Percentiles rank a stretch among this genome's conserved stretches.
Conservation (phyloP, 2,329 filamentous ascomycete genomes). For the Parastagonospora nodorum region DNA sequence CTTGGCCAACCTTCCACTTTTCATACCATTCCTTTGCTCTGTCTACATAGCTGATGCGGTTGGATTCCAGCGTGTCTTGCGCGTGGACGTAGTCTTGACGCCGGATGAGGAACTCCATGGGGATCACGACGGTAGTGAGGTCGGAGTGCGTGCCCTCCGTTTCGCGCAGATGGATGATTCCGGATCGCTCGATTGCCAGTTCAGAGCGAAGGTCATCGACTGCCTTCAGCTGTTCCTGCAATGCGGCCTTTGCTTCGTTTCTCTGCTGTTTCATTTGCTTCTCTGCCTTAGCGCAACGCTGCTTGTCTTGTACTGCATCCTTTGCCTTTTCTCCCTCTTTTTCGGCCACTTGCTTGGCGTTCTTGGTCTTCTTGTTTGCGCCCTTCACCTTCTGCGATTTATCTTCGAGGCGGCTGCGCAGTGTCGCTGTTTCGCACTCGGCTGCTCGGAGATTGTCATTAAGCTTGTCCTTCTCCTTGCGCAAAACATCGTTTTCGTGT, state of each 20-base stretch:
- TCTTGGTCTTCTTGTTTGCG: conserved; percentile 20
- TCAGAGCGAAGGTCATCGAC: conserved; percentile 14
- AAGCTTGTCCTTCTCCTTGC: conserved; percentile 10
- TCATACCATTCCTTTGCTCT: conserved; percentile 15
- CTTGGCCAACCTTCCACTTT: conserved; percentile 12
- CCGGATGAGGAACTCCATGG: conserved; percentile 14
- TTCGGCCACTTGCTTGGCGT: conserved; percentile 17
- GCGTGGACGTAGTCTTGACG: conserved; percentile 13
- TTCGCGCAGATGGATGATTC: conserved; percentile 17
- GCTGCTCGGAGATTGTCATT: conserved; percentile 9
- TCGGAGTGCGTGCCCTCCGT: conserved; percentile 7
- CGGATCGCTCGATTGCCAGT: conserved; percentile 17
- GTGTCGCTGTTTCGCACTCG: conserved; percentile 9
- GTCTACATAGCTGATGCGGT: conserved; percentile 8
- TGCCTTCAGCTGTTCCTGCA: conserved; percentile 11
- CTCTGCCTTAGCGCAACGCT: conserved; percentile 14
- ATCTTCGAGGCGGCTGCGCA: conserved; percentile 11
- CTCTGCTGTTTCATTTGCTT: conserved; percentile 20
- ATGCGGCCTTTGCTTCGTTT: conserved; percentile 16
- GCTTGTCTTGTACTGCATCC: conserved; percentile 15
- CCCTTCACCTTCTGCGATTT: conserved; percentile 21
- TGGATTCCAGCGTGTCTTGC: conserved; percentile 4
- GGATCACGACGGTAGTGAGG: conserved; percentile 13
- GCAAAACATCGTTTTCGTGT: conserved; percentile 11
- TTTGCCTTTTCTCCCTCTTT: conserved; percentile 25